Base-by-base conservation (phyloP, 1,284 basidiomycete genomes). In the Ceratorhiza oryzae-sativae region DNA sequence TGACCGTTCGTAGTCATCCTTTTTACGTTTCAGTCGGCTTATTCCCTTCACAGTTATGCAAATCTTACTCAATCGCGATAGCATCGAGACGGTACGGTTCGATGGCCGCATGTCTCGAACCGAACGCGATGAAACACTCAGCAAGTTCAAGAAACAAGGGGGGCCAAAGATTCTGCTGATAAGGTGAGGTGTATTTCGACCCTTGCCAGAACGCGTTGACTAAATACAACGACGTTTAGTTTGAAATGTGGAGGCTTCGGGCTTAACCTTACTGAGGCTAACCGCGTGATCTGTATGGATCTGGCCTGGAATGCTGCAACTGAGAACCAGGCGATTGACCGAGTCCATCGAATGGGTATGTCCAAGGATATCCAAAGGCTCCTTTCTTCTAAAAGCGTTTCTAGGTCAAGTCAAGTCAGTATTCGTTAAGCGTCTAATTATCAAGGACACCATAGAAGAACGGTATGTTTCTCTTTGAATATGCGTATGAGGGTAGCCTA, bases 221-320 rank as follows among this genome's bases (percentile, higher is more conserved):
- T 32, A 32, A 32, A 32, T 18, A 25, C 4, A 4, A 30, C 36
- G 41, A 53, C 18, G 30, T 45, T 39, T 73, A 89, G 88, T 75
- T 87, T 86, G 30, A 89, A 86, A 75, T 88, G 86, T 74, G 89
- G 89, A 51, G 88, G 88, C 72, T 89, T 90, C 45, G 89, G 89
- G 1, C 55, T 75, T 23, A 75, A 75, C 77, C 80, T 90, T 12
- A 87, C 88, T 9, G 81, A 84, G 39, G 89, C 89, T 0, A 90
- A 90, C 76, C 86, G 88, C 2, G 85, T 90, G 42, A 76, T 76
- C 13, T 62, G 65, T 48, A 68, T 75, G 41, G 74, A 75, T 41
- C 73, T 71, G 8, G 74, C 74, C 20, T 75, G 74, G 74, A 75
- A 75, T 27, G 70, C 51, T 30, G 74, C 74, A 10, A 72, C 74